Percentiles rank a stretch among this genome's conserved stretches.
Evolutionary conservation across 495 filamentous ascomycete genomes (phyloP).

Genomic region (Bathelium albidoporum): DNA sequence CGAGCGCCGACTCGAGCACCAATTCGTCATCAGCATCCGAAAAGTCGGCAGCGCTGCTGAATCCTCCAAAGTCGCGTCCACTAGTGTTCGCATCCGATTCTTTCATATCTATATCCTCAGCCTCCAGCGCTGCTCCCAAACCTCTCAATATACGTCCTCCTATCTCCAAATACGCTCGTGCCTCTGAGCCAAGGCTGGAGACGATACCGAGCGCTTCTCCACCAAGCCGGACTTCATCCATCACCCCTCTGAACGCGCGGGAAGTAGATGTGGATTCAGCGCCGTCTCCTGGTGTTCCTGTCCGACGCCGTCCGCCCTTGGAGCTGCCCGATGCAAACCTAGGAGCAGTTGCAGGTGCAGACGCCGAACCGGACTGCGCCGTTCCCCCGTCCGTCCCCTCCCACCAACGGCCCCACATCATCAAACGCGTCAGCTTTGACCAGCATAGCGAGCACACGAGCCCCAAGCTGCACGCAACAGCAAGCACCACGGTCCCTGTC

Average conservation of each 20-base stretch:
- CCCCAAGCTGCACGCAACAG: conserved; percentile 3
- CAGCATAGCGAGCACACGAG: conserved; percentile 11
- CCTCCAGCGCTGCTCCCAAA: background rate
- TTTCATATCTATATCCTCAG: background rate
- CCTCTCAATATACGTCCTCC: background rate
- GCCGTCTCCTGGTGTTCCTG: background rate
- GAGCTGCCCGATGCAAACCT: background rate
- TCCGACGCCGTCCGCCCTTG: background rate
- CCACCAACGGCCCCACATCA: conserved; percentile 6
- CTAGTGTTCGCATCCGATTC: background rate
- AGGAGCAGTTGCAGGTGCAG: background rate
- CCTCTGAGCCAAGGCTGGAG: background rate
- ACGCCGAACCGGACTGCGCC: background rate
- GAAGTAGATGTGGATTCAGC: background rate
- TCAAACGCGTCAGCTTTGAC: conserved; percentile 15
- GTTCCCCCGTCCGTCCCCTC: conserved; percentile 3
- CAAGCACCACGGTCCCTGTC: conserved; percentile 14
- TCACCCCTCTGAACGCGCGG: background rate
- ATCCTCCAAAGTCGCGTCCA: background rate
- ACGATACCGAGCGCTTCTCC: background rate
- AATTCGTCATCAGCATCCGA: background rate
- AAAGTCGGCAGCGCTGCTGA: background rate
- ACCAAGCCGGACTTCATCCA: background rate
- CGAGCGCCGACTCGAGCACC: background rate
- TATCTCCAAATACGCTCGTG: background rate